Evolutionary conservation across 345 rosid genomes (phyloP), one percentile per base, ranked within the genome.

Genomic region (Pelargonium nanum): DNA sequence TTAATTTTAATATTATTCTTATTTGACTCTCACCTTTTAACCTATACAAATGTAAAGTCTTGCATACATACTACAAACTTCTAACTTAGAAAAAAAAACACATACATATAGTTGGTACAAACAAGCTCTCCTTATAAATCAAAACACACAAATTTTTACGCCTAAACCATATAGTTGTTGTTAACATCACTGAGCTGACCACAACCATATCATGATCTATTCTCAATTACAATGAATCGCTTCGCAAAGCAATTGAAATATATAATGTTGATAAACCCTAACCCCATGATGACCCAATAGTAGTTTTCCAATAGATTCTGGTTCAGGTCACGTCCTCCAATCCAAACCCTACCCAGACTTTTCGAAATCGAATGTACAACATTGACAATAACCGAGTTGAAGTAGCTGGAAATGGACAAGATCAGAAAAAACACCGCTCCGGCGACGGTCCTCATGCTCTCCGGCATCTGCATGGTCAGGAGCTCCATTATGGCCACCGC

Each of bases 351-450:
- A 7, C 48, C 48, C 13, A 40, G 15, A 17, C 15, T 17, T 17
- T 40, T 8, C 16, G 48, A 40, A 40, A 40, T 9, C 16, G 48
- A 40, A 59, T 77, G 82, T 10, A 81, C 74, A 22, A 82, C 19
- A 68, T 76, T 79, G 30, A 82, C 76, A 19, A 84, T 61, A 2
- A 68, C 55, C 2, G 90, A 71, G 68, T 81, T 74, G 20, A 79
- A 2, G 59, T 83, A 85, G 69, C 80, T 82, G 4, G 86, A 65
- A 2, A 72, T 60, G 3, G 95, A 84, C 24, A 82, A 68, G 66
- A 84, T 81, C 57, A 89, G 82, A 34, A 83, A 86, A 65, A 84
- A 86, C 23, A 85, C 44, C 0, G 95, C 95, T 40, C 94, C 92
- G 0, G 86, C 86, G 2, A 87, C 73, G 0, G 91, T 82, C 68